These are phyloP conservation scores for sunflower (Helianthus annuus) DNA, from an alignment of 129 eudicot species.

Conservation along the genomic window HanXRQr2.0-SUNRISE NC_035436.2:204261235-204261734, in stretches of 20 bases:
- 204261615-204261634: constrained; percentile 79
- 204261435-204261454: not conserved
- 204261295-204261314: too few species aligned
- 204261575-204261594: constrained; percentile 86
- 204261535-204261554: constrained; percentile 79
- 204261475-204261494: not conserved
- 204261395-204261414: not conserved
- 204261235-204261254: too few species aligned
- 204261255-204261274: too few species aligned
- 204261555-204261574: constrained; percentile 57
- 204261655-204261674: constrained; percentile 66
- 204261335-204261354: too few species aligned
- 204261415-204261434: not conserved
- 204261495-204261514: not conserved
- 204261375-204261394: not conserved
- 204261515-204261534: constrained; percentile 88
- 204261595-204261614: constrained; percentile 91
- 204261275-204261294: too few species aligned
- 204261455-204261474: not conserved
- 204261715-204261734: too few species aligned
- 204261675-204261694: not conserved
- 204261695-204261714: too few species aligned
- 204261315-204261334: too few species aligned
- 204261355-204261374: too few species aligned
- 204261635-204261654: constrained; percentile 85